Base-by-base conservation (phyloP, 169 alveolate species). In the Eimeria necatrix region DNA sequence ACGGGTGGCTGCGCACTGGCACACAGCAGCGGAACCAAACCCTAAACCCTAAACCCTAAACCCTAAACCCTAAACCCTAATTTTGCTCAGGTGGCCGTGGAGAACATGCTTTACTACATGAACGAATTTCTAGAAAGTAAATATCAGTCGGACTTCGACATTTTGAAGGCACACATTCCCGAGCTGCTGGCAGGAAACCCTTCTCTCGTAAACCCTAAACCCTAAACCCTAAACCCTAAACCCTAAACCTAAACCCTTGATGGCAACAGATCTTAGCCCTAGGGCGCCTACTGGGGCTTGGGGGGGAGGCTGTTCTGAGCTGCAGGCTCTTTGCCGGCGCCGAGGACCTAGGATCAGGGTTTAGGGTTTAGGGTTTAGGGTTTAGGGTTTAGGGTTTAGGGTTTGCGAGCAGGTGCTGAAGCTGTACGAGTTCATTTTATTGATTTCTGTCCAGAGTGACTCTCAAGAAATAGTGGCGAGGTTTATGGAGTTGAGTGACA, bases 351-450 rank as follows among this genome's bases (percentile, higher is more conserved):
- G n/a, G n/a, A n/a, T n/a, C n/a, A n/a, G n/a, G n/a, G n/a, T n/a
- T n/a, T n/a, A 56, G 64, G 64, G 64, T 56, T 56, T 14, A 56
- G 14, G 64, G 14, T 14, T 9, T 9, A 14, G 8, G 64, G 20
- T 9, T 56, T 56, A 56, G 14, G 64, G 14, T 56, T 14, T 56
- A 9, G 64, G 20, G 64, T 56, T 56, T 56, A 9, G n/a, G n/a
- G n/a, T 68, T 68, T 68, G 78, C 41, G 78, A 16, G 18, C 26
- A 68, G 78, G 78, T 68, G 78, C n/a, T 68, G 78, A 68, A 68
- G 49, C 4, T 68, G 48, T 68, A 68, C 78, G 78, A 68, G 41
- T 68, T 68, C 26, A 68, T 68, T 14, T 32, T 68, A 32, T 32
- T 68, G 48, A 68, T 68, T 18, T 68, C 49, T 2, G n/a, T 68